A percentile compares a stretch with the other conserved stretches of the same genome.
These are phyloP conservation scores for Hanseniaspora vineae DNA, from an alignment of 805 yeast genomes.

Conservation along the genomic window DNA sequence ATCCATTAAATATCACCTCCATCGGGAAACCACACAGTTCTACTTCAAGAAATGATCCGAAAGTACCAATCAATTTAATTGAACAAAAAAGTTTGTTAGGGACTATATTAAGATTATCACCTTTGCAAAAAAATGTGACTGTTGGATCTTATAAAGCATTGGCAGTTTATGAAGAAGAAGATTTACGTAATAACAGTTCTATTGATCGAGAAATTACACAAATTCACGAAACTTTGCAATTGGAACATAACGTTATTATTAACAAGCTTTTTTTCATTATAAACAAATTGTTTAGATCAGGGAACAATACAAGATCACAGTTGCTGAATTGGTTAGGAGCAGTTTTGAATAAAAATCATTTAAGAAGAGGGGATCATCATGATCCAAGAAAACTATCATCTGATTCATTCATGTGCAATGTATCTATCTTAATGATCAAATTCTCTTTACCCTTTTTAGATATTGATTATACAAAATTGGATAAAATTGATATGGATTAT, in stretches of 20 bases:
- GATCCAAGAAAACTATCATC: conserved; percentile 43
- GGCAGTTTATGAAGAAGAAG: conserved; percentile 4
- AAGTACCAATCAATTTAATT: conserved; percentile 25
- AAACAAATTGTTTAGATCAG: conserved; percentile 66
- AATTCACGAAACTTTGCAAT: conserved; percentile 46
- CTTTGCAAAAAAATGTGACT: conserved; percentile 43
- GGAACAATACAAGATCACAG: conserved; percentile 47
- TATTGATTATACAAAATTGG: conserved; percentile 49
- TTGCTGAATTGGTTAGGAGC: conserved; percentile 58
- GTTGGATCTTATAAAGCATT: conserved; percentile 29
- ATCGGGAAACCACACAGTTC: background rate
- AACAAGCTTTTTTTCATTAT: conserved; percentile 57
- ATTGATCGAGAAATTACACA: conserved; percentile 26
- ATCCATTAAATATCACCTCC: conserved; percentile 2
- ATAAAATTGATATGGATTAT: conserved; percentile 64
- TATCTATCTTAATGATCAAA: conserved; percentile 50
- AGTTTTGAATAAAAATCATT: conserved; percentile 70
- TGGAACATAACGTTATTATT: conserved; percentile 45
- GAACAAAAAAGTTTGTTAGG: conserved; percentile 63
- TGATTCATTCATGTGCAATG: conserved; percentile 73
- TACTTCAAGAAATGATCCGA: conserved; percentile 25
- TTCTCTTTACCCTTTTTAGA: conserved; percentile 80
- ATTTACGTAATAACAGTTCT: conserved; percentile 2
- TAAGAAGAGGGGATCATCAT: conserved; percentile 78
- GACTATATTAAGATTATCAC: conserved; percentile 63